Evolutionary conservation across 495 filamentous ascomycete species (phyloP).

Genomic region (Penicillium coffeae): DNA sequence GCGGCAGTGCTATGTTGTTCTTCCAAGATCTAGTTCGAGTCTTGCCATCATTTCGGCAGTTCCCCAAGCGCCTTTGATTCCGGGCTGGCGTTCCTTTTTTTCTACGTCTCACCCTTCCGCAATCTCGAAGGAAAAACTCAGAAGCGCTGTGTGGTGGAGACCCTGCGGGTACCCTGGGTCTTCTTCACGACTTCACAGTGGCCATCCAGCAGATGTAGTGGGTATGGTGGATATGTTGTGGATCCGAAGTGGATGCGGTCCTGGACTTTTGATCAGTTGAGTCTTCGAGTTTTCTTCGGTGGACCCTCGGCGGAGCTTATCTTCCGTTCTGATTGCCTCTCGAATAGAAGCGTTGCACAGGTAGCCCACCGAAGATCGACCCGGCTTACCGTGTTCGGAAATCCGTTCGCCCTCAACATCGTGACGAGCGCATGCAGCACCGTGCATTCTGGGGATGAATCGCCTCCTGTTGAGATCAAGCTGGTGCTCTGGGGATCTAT

Average conservation of each 20-base stretch:
- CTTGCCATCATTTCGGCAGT: background rate
- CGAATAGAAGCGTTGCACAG: conserved; percentile 20
- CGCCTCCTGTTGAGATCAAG: background rate
- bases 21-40: background rate
- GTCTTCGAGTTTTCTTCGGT: conserved; percentile 28
- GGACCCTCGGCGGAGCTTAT: conserved; percentile 28
- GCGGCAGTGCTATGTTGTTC: background rate
- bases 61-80: background rate
- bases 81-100: background rate
- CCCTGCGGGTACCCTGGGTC: background rate
- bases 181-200: background rate
- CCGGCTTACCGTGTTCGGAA: conserved; percentile 28
- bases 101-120: background rate
- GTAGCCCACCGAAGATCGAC: conserved; percentile 25
- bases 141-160: background rate
- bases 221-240: background rate
- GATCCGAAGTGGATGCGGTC: conserved; percentile 1
- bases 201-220: background rate
- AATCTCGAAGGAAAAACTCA: background rate
- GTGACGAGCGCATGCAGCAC: conserved; percentile 5
- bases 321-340: conserved; percentile 12
- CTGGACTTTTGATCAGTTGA: conserved; percentile 23
- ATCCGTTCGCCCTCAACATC: conserved; percentile 25
- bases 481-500: background rate
- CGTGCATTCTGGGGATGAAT: background rate